Percentiles rank a stretch among this genome's conserved stretches.
phyloP scores from a whole-genome alignment of 345 rosid genomes.

The Melaleuca alternifolia region DNA sequence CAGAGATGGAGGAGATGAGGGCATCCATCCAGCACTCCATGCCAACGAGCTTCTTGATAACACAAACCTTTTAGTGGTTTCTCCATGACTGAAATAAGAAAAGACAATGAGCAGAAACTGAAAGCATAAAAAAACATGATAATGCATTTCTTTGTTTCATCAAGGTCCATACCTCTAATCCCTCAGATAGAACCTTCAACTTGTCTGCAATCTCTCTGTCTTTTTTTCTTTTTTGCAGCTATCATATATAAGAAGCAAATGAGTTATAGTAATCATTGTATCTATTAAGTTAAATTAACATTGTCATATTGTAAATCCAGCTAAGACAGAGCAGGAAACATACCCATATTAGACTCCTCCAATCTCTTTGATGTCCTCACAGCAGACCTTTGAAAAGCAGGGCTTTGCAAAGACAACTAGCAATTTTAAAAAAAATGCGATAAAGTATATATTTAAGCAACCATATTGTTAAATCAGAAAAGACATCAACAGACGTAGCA shows the following conservation, averaged over 20 bases:
- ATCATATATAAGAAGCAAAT: not conserved
- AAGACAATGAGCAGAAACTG: not conserved
- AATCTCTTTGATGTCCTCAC: constrained; percentile 10
- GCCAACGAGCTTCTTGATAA: not conserved
- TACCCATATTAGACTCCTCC: constrained; percentile 6
- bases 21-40: not conserved
- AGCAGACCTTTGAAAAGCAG: constrained; percentile 10
- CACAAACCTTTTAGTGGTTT: not conserved
- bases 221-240: constrained; percentile 6
- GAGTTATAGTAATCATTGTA: not conserved
- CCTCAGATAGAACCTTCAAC: constrained; percentile 10
- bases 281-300: not conserved
- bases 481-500: not conserved
- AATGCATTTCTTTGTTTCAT: not conserved
- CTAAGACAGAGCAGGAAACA: not conserved
- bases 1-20: not conserved
- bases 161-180: constrained; percentile 3
- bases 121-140: not conserved
- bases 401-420: constrained; percentile 1
- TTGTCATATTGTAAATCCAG: not conserved
- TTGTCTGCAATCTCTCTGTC: constrained; percentile 4
- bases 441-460: not conserved
- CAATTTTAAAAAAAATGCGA: not conserved
- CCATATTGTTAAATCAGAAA: not conserved
- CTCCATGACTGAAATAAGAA: not conserved